These are phyloP conservation scores for Geum urbanum DNA, from an alignment of 306 rosid species.

Conservation along the genomic window DNA sequence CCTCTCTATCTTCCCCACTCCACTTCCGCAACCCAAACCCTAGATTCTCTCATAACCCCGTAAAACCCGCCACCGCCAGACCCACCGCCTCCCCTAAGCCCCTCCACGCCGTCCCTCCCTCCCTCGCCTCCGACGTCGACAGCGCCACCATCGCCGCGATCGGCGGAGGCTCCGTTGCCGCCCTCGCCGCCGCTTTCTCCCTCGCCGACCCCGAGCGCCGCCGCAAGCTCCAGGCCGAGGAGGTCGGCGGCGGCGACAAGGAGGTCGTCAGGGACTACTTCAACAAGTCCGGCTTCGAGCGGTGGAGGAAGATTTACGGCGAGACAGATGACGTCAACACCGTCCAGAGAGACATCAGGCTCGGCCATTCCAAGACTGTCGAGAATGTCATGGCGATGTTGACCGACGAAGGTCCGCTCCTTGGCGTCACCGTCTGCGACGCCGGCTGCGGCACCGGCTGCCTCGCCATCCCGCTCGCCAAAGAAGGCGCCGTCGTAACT, in stretches of 20 bases:
- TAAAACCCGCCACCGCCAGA: conserved; percentile 30
- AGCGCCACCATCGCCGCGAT: conserved; percentile 63
- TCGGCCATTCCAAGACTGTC: conserved; percentile 84
- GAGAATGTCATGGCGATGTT: conserved; percentile 69
- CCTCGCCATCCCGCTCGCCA: conserved; percentile 77
- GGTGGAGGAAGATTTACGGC: conserved; percentile 95
- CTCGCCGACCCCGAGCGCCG: conserved; percentile 80
- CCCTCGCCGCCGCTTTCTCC: conserved; percentile 61
- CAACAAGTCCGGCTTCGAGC: conserved; percentile 82
- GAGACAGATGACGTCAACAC: conserved; percentile 84
- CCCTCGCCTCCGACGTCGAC: conserved; percentile 59
- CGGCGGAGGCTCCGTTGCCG: conserved; percentile 73
- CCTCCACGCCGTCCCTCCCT: conserved; percentile 54
- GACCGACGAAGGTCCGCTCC: conserved; percentile 57
- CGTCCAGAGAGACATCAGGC: conserved; percentile 73
- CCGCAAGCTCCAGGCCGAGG: conserved; percentile 72
- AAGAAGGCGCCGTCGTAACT: conserved; percentile 63
- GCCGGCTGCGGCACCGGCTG: conserved; percentile 99
- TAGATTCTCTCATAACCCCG: conserved; percentile 28
- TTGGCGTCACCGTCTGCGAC: conserved; percentile 70
- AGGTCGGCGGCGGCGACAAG: conserved; percentile 90
- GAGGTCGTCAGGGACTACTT: conserved; percentile 92
- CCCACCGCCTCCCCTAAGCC: conserved; percentile 37
- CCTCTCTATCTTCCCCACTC: conserved; percentile 34
- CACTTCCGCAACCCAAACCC: conserved; percentile 29